Percentiles rank a stretch among this genome's conserved stretches.
These are phyloP conservation scores for Fennellomyces sp. DNA, from an alignment of 371 early-diverging fungal genomes.

Conservation along the genomic window DNA sequence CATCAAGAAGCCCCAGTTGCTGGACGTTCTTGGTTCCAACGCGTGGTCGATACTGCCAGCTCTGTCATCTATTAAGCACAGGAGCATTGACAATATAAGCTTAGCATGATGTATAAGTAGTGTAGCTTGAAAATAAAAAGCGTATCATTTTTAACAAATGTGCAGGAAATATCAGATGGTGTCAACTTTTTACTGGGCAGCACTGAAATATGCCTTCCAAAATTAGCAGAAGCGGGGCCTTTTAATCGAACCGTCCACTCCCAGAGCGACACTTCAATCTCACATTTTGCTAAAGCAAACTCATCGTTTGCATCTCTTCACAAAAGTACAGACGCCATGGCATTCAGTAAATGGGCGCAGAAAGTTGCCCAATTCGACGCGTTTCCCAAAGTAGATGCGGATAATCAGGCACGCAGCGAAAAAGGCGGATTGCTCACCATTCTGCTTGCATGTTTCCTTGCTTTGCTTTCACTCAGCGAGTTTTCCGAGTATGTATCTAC, in stretches of 20 bases:
- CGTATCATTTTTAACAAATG: too few species aligned
- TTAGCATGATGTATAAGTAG: too few species aligned
- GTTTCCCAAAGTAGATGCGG: slow-evolving; percentile 87
- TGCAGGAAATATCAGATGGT: too few species aligned
- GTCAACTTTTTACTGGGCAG: too few species aligned
- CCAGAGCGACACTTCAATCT: too few species aligned
- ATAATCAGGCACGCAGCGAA: slow-evolving; percentile 75
- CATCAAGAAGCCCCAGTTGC: slow-evolving; percentile 11
- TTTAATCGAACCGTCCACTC: too few species aligned
- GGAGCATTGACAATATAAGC: too few species aligned
- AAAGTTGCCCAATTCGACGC: slow-evolving; percentile 71
- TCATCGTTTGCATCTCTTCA: too few species aligned
- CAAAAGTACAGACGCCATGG: neutral
- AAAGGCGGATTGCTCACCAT: slow-evolving; percentile 83
- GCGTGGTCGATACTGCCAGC: slow-evolving; percentile 31
- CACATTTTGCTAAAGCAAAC: too few species aligned
- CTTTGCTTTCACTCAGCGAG: slow-evolving; percentile 70
- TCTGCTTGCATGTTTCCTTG: slow-evolving; percentile 65
- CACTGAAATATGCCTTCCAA: too few species aligned
- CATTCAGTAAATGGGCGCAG: slow-evolving; percentile 15
- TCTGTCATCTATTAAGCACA: slow-evolving; percentile 3
- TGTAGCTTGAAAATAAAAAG: neutral
- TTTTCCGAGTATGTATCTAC: slow-evolving; percentile 58
- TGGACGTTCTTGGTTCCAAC: slow-evolving; percentile 41
- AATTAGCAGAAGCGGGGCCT: too few species aligned